Evolutionary conservation across 495 filamentous ascomycete genomes (phyloP).

Genomic region (Penicillium roqueforti): DNA sequence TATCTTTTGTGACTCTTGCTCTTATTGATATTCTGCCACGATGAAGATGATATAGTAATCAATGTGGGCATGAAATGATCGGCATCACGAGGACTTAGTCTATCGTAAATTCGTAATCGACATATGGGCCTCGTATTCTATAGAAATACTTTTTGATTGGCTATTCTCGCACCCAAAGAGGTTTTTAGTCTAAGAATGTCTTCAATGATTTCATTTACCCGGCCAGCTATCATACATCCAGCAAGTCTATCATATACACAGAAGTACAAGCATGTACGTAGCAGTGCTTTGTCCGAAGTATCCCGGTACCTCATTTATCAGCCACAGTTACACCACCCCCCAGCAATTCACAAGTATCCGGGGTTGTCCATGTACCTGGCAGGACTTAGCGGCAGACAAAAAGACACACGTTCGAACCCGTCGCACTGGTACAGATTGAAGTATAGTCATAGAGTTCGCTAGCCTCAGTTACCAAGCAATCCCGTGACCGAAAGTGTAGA

Average conservation of each 20-base stretch:
- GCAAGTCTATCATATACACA: neutral
- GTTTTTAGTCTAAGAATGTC: neutral
- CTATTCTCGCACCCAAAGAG: too few species aligned
- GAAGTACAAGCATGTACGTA: neutral
- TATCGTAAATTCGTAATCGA: neutral
- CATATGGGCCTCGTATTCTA: neutral
- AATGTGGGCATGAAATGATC: conserved; percentile 16
- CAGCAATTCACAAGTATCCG: conserved; percentile 6
- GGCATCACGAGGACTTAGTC: conserved; percentile 1
- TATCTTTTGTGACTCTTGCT: conserved; percentile 6
- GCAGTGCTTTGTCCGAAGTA: conserved; percentile 11
- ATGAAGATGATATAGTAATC: conserved; percentile 24
- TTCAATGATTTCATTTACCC: neutral
- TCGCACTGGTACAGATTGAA: conserved; percentile 1
- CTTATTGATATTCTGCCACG: conserved; percentile 17
- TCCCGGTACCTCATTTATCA: conserved; percentile 5
- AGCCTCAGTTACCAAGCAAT: conserved; percentile 11
- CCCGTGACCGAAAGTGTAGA: conserved; percentile 5
- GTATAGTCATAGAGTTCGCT: neutral
- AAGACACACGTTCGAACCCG: conserved; percentile 3
- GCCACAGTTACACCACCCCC: conserved; percentile 20
- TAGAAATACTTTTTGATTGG: too few species aligned
- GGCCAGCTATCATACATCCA: neutral
- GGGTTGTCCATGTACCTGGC: conserved; percentile 17
- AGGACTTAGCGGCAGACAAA: conserved; percentile 3